Base-by-base conservation (phyloP, 2,329 filamentous ascomycete genomes). In the Aspergillus vadensis region DNA sequence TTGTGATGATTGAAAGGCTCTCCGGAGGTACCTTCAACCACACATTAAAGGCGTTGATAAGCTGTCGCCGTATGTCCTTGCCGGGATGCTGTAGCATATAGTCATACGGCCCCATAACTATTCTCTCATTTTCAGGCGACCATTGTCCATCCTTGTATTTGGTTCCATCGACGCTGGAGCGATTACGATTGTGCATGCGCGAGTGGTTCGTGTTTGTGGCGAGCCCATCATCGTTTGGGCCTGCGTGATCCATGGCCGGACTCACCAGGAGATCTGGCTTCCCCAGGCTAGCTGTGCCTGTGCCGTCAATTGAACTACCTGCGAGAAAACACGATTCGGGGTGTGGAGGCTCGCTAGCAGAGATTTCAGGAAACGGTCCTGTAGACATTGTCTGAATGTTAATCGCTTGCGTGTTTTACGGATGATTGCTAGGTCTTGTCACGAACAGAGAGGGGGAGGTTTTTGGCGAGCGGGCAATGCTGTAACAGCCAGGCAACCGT, bases 181-280 rank as follows among this genome's bases (percentile, higher is more conserved):
- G 70, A 61, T 75, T 77, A 48, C 73, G 73, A 15, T 65, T 68
- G 52, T 77, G 73, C 58, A 65, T 72, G 47, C 52, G 60, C 4
- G 62, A 61, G 27, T 65, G 58, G 23, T 66, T 60, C 30, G 69
- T 64, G 50, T 69, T 72, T 23, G 69, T 66, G 41, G 67, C 64
- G 39, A 68, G 65, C 23, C 62, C 65, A 87, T 79, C 87, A 85
- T 88, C 77, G 32, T 57, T 58, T 15, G 27, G 14, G n/a, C 19
- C 23, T 12, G 55, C 14, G 14, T 47, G 36, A 17, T 87, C 82
- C 58, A 81, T 81, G 71, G 91, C 88, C 21, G 85, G 76, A 23
- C 90, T 81, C 38, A 85, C 80, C 19, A 78, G 81, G 21, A 87
- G 75, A 25, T 83, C 78, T 38, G 80, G 72, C 59, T 67, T 70